These are phyloP conservation scores for Aureobasidium sp. DNA, from an alignment of 2,329 filamentous ascomycete genomes.

Conservation along the genomic window DNA sequence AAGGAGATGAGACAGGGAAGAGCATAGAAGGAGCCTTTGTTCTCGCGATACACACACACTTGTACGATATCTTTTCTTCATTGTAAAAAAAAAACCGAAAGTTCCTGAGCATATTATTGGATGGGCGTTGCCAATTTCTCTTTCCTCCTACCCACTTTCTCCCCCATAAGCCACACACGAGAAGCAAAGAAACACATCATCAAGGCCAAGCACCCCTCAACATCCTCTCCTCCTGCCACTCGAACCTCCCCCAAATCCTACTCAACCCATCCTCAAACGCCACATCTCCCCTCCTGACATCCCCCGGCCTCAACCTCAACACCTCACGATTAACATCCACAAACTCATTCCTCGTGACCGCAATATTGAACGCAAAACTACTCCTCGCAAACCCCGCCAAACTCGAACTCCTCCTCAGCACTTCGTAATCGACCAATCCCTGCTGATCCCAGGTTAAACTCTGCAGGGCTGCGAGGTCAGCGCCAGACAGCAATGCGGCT, in stretches of 20 bases:
- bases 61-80: neutral
- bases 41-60: neutral
- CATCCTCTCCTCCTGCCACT: conserved; percentile 16
- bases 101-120: neutral
- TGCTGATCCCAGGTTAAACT: conserved; percentile 41
- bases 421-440: conserved; percentile 43
- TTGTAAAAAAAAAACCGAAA: neutral
- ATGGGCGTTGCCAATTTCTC: neutral
- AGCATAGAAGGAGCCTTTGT: neutral
- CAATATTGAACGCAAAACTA: conserved; percentile 41
- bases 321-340: conserved; percentile 16
- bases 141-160: neutral
- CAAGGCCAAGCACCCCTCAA: conserved; percentile 16
- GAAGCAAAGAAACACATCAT: neutral
- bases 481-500: conserved; percentile 32
- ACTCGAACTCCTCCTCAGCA: conserved; percentile 36
- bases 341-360: conserved; percentile 32
- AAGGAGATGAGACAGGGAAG: conserved; percentile 14
- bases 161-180: no score
- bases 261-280: conserved; percentile 18
- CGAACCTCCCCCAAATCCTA: conserved; percentile 18
- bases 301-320: conserved; percentile 19
- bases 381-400: conserved; percentile 39
- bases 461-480: conserved; percentile 28
- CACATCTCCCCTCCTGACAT: conserved; percentile 16